A percentile compares a stretch with the other conserved stretches of the same genome.
These are phyloP conservation scores for Fusarium illudens DNA, from an alignment of 2,329 filamentous ascomycete genomes.

Conservation along the genomic window DNA sequence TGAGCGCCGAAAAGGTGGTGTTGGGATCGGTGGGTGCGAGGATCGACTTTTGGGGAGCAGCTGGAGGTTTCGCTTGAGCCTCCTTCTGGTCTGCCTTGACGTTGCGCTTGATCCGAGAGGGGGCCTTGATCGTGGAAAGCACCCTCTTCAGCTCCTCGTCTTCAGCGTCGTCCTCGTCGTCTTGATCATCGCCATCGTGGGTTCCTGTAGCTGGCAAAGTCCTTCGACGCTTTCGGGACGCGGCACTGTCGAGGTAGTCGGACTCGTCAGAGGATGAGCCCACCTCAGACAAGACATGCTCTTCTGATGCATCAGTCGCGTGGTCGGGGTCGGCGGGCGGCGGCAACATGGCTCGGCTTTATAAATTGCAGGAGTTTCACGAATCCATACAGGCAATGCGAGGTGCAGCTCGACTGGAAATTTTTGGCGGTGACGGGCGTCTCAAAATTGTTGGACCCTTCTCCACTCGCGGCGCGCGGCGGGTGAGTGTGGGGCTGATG, in stretches of 20 bases:
- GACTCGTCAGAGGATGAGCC: conserved; percentile 52
- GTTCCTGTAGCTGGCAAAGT: conserved; percentile 42
- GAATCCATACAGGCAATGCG: conserved; percentile 25
- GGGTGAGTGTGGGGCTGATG: conserved; percentile 13
- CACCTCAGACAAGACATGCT: conserved; percentile 19
- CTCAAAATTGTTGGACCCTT: conserved; percentile 33
- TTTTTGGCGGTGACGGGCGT: conserved; percentile 43
- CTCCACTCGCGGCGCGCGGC: conserved; percentile 11
- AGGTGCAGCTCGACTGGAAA: conserved; percentile 24
- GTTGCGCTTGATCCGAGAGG: conserved; percentile 62
- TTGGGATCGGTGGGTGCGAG: conserved; percentile 64
- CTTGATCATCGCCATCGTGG: conserved; percentile 40
- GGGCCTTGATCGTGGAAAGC: conserved; percentile 57
- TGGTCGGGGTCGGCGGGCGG: conserved; percentile 29
- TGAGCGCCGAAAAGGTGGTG: conserved; percentile 74
- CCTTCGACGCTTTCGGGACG: conserved; percentile 57
- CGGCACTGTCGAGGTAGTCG: conserved; percentile 57
- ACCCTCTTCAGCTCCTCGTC: conserved; percentile 45
- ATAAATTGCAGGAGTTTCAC: conserved; percentile 36
- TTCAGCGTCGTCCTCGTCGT: conserved; percentile 45
- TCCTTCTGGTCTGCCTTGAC: conserved; percentile 33
- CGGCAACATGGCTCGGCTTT: conserved; percentile 34
- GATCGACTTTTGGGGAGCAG: conserved; percentile 47
- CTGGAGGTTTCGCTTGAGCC: conserved; percentile 27
- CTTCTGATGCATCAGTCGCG: conserved; percentile 30